phyloP scores from a whole-genome alignment of 192 early-diverging fungal species.

The Cetraspora pellucida region DNA sequence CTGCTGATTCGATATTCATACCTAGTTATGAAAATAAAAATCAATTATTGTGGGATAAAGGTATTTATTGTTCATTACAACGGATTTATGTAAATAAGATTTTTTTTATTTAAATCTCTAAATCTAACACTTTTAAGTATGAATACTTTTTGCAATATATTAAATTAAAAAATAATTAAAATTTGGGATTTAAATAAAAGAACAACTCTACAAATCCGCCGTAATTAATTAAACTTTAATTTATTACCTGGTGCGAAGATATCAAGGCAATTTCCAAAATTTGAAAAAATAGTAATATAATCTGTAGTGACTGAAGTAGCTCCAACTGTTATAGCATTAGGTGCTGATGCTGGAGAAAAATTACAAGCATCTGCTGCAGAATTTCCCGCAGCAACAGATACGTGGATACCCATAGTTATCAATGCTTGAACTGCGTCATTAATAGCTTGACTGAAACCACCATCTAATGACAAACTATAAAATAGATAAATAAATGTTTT shows the following conservation, averaged over 20 bases:
- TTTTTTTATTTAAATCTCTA: no score
- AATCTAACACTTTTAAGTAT: not conserved
- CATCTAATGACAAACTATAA: conserved; percentile 90
- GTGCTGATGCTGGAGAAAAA: conserved; percentile 72
- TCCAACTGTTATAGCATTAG: conserved; percentile 79
- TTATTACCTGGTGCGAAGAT: conserved; percentile 76
- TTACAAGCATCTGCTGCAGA: conserved; percentile 77
- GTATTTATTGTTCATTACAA: no score
- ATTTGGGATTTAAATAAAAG: no score
- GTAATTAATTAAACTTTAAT: not conserved
- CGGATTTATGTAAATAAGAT: no score
- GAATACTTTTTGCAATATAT: not conserved
- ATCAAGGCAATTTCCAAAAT: conserved; percentile 84
- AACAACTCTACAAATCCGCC: not conserved
- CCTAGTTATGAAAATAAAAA: no score
- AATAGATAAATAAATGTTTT: conserved; percentile 38
- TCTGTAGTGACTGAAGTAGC: conserved; percentile 67
- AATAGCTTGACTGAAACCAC: conserved; percentile 74
- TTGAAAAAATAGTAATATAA: conserved; percentile 77
- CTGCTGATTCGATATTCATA: no score
- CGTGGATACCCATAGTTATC: conserved; percentile 66
- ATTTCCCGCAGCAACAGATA: conserved; percentile 88
- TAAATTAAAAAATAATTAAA: no score
- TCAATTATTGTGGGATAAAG: no score
- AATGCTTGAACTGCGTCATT: conserved; percentile 52